These are phyloP conservation scores for Blastomyces percursus DNA, from an alignment of 2,329 filamentous ascomycete genomes.

Conservation along the genomic window DNA sequence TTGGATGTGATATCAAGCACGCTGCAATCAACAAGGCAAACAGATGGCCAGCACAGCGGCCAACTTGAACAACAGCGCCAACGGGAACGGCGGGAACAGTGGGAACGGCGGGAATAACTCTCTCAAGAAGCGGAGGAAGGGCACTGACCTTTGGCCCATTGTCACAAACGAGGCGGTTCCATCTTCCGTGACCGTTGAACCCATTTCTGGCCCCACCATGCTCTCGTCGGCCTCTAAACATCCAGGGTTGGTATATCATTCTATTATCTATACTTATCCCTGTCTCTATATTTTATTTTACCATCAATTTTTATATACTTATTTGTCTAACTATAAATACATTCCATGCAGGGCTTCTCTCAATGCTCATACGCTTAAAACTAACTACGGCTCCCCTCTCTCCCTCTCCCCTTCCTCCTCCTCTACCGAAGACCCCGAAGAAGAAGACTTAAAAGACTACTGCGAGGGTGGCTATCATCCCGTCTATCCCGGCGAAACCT, in stretches of 20 bases:
- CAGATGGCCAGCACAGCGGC: constrained; percentile 44
- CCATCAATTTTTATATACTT: background rate
- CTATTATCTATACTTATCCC: background rate
- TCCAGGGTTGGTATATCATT: background rate
- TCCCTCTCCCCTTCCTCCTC: constrained; percentile 64
- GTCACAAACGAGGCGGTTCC: constrained; percentile 49
- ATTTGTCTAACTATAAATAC: background rate
- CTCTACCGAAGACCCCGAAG: constrained; percentile 76
- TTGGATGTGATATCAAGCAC: constrained; percentile 54
- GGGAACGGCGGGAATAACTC: constrained; percentile 42
- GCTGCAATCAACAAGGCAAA: constrained; percentile 56
- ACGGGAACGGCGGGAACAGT: constrained; percentile 32
- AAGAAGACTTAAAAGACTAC: constrained; percentile 98
- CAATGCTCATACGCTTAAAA: background rate
- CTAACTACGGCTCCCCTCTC: constrained; percentile 26
- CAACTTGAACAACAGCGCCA: constrained; percentile 26
- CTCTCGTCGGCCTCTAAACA: background rate
- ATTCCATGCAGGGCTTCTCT: background rate
- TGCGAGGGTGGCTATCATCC: constrained; percentile 99
- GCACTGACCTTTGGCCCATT: constrained; percentile 53
- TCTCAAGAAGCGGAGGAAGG: constrained; percentile 56
- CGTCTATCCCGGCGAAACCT: constrained; percentile 85
- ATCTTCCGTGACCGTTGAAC: constrained; percentile 10
- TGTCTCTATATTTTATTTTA: background rate
- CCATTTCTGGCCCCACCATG: constrained; percentile 5